Evolutionary conservation across 345 rosid genomes (phyloP).

Genomic region (Turritis glabra): DNA sequence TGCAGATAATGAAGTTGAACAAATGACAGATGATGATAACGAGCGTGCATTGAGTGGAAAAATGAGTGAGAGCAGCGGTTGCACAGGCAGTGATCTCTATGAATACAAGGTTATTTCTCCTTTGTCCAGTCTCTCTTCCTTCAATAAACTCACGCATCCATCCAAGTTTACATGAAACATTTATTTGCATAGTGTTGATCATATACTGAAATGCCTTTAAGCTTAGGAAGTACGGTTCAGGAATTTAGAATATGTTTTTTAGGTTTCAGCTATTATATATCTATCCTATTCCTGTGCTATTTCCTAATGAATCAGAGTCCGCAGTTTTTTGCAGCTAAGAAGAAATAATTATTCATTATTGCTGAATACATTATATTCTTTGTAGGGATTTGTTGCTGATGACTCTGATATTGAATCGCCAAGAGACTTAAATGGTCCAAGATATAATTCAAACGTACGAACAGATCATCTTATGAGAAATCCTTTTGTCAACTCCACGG

Average conservation of each 20-base stretch:
- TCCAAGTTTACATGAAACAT: conserved; percentile 8
- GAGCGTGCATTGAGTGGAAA: conserved; percentile 82
- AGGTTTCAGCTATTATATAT: not conserved
- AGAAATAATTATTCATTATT: conserved; percentile 9
- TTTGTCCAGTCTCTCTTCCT: conserved; percentile 28
- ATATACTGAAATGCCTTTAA: not conserved
- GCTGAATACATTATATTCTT: conserved; percentile 13
- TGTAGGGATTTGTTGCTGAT: conserved; percentile 84
- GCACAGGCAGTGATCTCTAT: conserved; percentile 81
- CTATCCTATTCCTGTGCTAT: not conserved
- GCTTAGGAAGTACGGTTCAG: not conserved
- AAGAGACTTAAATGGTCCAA: conserved; percentile 45
- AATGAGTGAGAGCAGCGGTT: conserved; percentile 89
- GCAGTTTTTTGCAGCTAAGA: not conserved
- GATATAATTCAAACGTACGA: conserved; percentile 48
- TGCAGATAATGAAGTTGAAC: conserved; percentile 87
- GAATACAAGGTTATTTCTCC: conserved; percentile 73
- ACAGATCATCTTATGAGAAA: conserved; percentile 48
- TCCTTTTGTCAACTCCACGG: conserved; percentile 44
- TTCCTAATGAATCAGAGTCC: not conserved
- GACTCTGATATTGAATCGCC: conserved; percentile 82
- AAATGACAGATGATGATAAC: conserved; percentile 75
- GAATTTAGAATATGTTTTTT: not conserved
- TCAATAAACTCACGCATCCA: conserved; percentile 15
- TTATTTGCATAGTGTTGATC: not conserved